Evolutionary conservation across 306 rosid genomes (phyloP), one percentile per base, ranked within the genome.

Genomic region (Neltuma alba): DNA sequence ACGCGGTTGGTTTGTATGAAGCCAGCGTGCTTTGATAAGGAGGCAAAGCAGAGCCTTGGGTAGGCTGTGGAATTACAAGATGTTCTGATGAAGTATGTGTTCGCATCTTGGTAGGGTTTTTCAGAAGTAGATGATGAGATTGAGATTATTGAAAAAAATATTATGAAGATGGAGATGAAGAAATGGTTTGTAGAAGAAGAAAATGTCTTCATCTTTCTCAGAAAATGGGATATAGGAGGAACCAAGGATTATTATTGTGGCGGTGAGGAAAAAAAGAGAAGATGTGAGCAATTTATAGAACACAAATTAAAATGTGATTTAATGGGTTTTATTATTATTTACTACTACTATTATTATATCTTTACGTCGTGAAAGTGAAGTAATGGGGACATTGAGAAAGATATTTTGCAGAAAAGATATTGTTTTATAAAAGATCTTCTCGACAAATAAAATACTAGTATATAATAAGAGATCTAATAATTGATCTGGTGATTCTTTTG

Each of bases 11-110:
- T 85, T 80, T 87, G 92, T 80, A 94, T 92, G 31, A 65, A 13
- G 45, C 28, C 52, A 0, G 96, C 89, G 9, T 90, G 96, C 80
- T 76, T 79, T 30, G 89, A 81, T n/a, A 90, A 84, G 47, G 98
- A 94, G 54, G 64, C 72, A 5, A 77, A 87, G 76, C 98, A 94
- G 2, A 94, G 92, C 20, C 73, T 80, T 16, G 89, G 95, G 81
- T 94, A 94, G 2, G 82, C 82, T 34, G 98, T 92, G 74, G 82
- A 81, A 2, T 81, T 79, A 33, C 98, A 94, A 8, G 95, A 92
- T n/a, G 62, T 79, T 86, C 78, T 92, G 0, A 94, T 87, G 90
- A 92, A 94, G 27, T 82, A 71, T 0, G 83, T 83, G 85, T 66
- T 85, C 25, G 66, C 70, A 61, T 78, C 65, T 70, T 82, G 83